Conservation (phyloP, 345 rosid genomes). For the Kernera saxatilis region DNA sequence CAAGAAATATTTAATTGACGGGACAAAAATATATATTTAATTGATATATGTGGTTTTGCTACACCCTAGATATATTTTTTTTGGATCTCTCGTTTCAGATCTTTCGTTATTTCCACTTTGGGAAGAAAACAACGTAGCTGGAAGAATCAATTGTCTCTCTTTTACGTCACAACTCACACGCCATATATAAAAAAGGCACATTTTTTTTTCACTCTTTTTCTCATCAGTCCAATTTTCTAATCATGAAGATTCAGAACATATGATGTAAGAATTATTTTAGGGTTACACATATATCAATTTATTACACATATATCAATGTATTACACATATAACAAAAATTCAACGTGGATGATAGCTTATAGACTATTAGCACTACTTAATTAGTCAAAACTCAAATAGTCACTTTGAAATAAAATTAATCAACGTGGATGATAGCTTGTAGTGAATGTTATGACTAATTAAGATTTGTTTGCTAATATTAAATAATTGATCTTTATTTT, state of each 20-base stretch:
- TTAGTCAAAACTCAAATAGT: no score
- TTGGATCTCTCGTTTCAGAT: background rate
- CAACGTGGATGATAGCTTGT: no score
- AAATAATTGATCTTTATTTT: no score
- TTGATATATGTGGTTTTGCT: slow-evolving; percentile 7
- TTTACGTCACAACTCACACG: background rate
- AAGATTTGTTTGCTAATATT: no score
- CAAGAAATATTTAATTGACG: background rate
- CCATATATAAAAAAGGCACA: background rate
- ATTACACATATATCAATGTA: no score
- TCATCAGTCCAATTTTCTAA: background rate
- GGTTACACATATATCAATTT: no score
- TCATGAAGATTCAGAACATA: background rate
- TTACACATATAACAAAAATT: no score
- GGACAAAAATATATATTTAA: background rate
- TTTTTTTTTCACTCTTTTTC: background rate
- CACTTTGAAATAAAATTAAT: no score
- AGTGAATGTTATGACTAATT: no score
- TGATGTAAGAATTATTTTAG: no score
- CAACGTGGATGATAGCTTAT: no score
- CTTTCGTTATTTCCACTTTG: slow-evolving; percentile 14
- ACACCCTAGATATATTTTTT: background rate
- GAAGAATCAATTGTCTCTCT: slow-evolving; percentile 1
- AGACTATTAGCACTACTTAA: no score
- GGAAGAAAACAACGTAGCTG: slow-evolving; percentile 11